phyloP scores from a whole-genome alignment of 169 alveolate species.

The Fabrea salina region DNA sequence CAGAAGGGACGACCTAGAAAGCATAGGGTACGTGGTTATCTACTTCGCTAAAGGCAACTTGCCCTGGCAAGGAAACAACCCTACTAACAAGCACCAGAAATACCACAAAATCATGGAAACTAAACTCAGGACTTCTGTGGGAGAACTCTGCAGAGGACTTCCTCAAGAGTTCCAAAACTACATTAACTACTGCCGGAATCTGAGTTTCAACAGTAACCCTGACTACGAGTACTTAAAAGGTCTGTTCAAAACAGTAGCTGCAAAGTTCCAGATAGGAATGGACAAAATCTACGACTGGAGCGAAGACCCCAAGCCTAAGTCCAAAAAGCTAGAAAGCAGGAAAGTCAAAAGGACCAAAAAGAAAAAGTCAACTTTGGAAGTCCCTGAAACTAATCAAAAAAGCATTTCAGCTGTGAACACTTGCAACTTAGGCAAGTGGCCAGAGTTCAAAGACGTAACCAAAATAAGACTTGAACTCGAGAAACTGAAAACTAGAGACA shows the following conservation, averaged over 20 bases:
- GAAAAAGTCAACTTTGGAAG: too few species aligned
- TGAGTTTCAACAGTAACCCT: conserved; percentile 76
- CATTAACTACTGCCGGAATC: conserved; percentile 57
- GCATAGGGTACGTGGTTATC: conserved; percentile 74
- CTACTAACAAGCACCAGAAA: conserved; percentile 24
- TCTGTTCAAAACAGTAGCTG: neutral
- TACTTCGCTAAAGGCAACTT: conserved; percentile 73
- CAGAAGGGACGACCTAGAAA: conserved; percentile 87
- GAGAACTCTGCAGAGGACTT: conserved; percentile 62
- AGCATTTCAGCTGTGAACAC: too few species aligned
- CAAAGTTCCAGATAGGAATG: too few species aligned
- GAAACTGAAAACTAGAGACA: too few species aligned
- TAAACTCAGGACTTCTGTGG: conserved; percentile 63
- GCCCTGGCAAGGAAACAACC: conserved; percentile 74
- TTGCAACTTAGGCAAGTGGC: too few species aligned
- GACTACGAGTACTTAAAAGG: conserved; percentile 56
- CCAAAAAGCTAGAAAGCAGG: too few species aligned
- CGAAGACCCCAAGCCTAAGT: too few species aligned
- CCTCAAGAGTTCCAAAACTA: conserved; percentile 56
- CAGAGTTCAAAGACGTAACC: too few species aligned
- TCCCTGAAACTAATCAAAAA: too few species aligned
- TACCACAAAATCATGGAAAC: conserved; percentile 63
- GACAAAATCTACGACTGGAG: too few species aligned
- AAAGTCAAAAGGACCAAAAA: too few species aligned
- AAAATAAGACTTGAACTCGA: too few species aligned